Conservation (phyloP, 192 early-diverging fungal genomes). For the Jimgerdemannia flammicorona region DNA sequence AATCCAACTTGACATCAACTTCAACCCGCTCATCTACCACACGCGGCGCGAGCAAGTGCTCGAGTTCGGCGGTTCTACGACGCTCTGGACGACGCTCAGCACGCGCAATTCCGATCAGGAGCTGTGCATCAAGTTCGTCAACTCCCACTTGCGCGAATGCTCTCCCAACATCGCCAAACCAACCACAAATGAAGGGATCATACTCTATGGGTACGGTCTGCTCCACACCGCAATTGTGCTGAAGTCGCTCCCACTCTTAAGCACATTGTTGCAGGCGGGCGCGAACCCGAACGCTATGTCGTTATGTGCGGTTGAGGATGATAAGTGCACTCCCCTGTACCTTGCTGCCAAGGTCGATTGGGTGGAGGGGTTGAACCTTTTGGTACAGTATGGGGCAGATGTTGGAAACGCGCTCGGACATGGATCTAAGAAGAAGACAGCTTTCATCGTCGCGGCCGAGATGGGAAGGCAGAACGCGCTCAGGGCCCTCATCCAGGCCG, state of each 20-base stretch:
- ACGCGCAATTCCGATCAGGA: background rate
- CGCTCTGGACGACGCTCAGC: background rate
- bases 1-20: background rate
- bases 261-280: conserved; percentile 27
- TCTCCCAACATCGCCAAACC: conserved; percentile 1
- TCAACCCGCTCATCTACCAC: background rate
- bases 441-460: background rate
- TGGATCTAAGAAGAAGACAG: background rate
- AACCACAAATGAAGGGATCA: background rate
- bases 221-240: conserved; percentile 26
- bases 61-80: background rate
- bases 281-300: conserved; percentile 34
- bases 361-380: conserved; percentile 23
- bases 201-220: conserved; percentile 27
- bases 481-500: background rate
- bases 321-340: conserved; percentile 30
- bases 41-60: background rate
- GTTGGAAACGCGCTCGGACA: background rate
- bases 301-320: conserved; percentile 17
- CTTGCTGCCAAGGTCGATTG: conserved; percentile 30
- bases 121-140: background rate
- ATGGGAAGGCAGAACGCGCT: background rate
- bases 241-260: conserved; percentile 14
- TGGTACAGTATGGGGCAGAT: conserved; percentile 29
- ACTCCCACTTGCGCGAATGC: background rate